Percentiles rank a stretch among this genome's conserved stretches.
Conservation (phyloP, 2,329 filamentous ascomycete genomes). For the Helicocarpus griseus region DNA sequence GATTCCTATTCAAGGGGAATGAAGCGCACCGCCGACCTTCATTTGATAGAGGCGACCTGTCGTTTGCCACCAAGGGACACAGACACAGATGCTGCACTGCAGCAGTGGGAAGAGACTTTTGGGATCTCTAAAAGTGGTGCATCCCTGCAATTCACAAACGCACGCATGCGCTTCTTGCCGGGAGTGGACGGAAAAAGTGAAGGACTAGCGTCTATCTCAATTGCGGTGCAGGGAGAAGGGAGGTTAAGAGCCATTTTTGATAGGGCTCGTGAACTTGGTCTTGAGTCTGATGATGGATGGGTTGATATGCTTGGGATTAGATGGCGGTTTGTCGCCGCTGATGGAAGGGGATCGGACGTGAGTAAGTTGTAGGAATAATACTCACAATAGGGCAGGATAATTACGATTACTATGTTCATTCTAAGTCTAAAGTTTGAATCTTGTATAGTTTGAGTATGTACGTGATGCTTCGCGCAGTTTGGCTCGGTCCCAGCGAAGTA, state of each 20-base stretch:
- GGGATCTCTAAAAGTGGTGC: slow-evolving; percentile 16
- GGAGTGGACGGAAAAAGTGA: slow-evolving; percentile 24
- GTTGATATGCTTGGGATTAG: slow-evolving; percentile 30
- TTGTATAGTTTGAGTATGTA: no score
- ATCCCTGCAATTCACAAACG: slow-evolving; percentile 24
- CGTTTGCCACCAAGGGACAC: slow-evolving; percentile 29
- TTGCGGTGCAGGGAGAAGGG: slow-evolving; percentile 27
- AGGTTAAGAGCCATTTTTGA: slow-evolving; percentile 24
- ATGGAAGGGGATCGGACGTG: background rate
- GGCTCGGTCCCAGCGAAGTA: no score
- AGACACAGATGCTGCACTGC: slow-evolving; percentile 26
- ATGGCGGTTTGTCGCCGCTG: slow-evolving; percentile 23
- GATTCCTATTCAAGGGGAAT: slow-evolving; percentile 27
- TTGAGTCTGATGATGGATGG: slow-evolving; percentile 22
- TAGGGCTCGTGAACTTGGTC: slow-evolving; percentile 21
- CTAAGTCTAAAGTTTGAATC: no score
- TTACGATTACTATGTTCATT: no score
- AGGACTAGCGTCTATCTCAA: slow-evolving; percentile 29
- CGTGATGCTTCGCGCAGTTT: no score
- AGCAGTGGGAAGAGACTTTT: slow-evolving; percentile 35
- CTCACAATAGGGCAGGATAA: background rate
- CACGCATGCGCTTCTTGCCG: slow-evolving; percentile 25
- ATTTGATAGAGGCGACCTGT: slow-evolving; percentile 26
- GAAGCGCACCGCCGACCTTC: slow-evolving; percentile 26
- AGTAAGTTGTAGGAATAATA: slow-evolving; percentile 1